Conservation (phyloP, 139 green algal species). For the Chlamydomonas incerta region DNA sequence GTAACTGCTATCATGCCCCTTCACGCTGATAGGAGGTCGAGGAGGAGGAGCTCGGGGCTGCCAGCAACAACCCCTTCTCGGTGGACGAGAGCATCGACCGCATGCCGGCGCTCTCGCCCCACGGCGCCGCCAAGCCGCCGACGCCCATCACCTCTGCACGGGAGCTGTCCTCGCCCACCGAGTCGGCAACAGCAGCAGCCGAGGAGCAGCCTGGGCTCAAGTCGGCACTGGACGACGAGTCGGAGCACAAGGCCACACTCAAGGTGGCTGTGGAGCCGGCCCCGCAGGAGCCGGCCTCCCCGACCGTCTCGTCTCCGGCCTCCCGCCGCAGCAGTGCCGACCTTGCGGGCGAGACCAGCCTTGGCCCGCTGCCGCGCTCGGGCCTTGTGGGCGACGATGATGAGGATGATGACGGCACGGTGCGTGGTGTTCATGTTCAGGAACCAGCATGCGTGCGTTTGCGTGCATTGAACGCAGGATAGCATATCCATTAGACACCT, state of each 20-base stretch:
- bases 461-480: no score
- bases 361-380: conserved; percentile 20
- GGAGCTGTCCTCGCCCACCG: no score
- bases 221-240: no score
- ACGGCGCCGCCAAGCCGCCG: neutral
- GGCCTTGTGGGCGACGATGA: neutral
- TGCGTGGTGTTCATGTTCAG: no score
- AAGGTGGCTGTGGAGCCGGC: neutral
- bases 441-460: no score
- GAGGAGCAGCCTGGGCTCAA: no score
- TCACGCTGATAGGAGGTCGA: neutral
- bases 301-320: neutral
- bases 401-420: neutral
- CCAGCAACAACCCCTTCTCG: conserved; percentile 6
- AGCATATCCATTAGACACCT: neutral
- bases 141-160: neutral
- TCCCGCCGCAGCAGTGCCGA: neutral
- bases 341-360: conserved; percentile 10
- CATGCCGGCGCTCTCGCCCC: conserved; percentile 1
- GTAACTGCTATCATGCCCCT: no score
- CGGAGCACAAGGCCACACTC: no score
- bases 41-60: conserved; percentile 4
- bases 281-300: neutral
- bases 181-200: no score
- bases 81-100: conserved; percentile 34